Evolutionary conservation across 106 monocot species (phyloP).

Genomic region (Dioscorea zingiberensis): DNA sequence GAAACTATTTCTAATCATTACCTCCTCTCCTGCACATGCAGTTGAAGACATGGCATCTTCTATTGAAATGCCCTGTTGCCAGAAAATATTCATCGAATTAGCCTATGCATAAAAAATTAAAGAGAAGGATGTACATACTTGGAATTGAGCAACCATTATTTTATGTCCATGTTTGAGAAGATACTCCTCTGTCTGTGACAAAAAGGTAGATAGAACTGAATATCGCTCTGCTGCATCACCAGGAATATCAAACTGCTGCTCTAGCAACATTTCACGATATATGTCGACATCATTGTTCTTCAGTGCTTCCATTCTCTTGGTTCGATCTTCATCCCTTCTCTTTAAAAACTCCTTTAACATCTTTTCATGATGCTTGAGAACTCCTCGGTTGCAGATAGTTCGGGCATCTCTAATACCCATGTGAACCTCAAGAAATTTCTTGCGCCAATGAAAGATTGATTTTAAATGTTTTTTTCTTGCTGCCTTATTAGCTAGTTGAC

Average conservation of each 20-base stretch:
- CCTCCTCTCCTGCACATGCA: conserved; percentile 89
- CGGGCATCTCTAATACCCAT: conserved; percentile 93
- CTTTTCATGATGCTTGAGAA: conserved; percentile 91
- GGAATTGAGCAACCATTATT: conserved; percentile 75
- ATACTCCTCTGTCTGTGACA: conserved; percentile 97
- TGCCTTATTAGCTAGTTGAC: conserved; percentile 66
- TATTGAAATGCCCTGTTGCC: conserved; percentile 74
- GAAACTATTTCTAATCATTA: conserved; percentile 82
- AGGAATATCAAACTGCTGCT: conserved; percentile 80
- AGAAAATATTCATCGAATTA: conserved; percentile 1
- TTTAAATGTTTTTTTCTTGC: conserved; percentile 73
- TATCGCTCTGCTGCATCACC: conserved; percentile 84
- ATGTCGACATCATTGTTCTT: conserved; percentile 98
- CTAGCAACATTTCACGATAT: conserved; percentile 89
- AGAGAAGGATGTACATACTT: conserved; percentile 20
- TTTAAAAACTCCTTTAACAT: conserved; percentile 89
- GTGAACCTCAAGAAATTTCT: conserved; percentile 91
- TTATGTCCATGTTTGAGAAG: conserved; percentile 89
- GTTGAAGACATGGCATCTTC: conserved; percentile 89
- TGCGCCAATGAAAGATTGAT: conserved; percentile 85
- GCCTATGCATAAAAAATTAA: not conserved
- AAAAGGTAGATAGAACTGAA: conserved; percentile 87
- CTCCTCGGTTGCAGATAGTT: conserved; percentile 70
- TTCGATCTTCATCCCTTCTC: conserved; percentile 77
- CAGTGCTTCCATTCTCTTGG: conserved; percentile 94